Evolutionary conservation across 352 stramenopile genomes (phyloP).

Genomic region (Aphanomyces cochlioides): DNA sequence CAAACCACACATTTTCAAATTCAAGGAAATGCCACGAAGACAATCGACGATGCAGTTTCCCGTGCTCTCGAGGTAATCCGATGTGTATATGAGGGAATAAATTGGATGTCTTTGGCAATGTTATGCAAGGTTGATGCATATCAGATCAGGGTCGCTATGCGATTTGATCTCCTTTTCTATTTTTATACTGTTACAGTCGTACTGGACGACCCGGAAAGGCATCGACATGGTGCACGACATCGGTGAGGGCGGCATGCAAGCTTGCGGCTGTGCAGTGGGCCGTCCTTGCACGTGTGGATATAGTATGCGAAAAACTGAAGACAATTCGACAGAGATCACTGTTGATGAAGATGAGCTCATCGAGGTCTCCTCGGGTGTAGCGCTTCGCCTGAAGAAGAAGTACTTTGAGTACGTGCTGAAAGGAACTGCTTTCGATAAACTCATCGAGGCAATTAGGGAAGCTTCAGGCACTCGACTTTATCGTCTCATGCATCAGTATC

Average conservation of each 20-base stretch:
- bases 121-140: no score
- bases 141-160: no score
- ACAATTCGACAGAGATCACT: neutral
- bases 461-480: constrained; percentile 22
- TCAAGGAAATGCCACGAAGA: no score
- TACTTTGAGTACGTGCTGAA: constrained; percentile 15
- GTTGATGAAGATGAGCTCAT: neutral
- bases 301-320: neutral
- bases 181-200: neutral
- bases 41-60: no score
- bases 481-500: constrained; percentile 24
- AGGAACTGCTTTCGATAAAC: no score
- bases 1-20: no score
- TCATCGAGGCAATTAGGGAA: neutral
- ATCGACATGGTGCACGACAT: neutral
- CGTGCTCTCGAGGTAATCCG: no score
- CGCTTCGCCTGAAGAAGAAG: constrained; percentile 26
- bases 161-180: no score
- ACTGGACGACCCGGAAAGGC: neutral
- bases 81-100: no score
- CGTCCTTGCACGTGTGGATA: constrained; percentile 26
- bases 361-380: constrained; percentile 22
- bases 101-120: no score
- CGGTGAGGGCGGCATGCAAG: constrained; percentile 18
- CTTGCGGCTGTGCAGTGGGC: constrained; percentile 17